These are phyloP conservation scores for Carex pumila DNA, from an alignment of 176 grass and related monocot genomes.

Conservation along the genomic window DNA sequence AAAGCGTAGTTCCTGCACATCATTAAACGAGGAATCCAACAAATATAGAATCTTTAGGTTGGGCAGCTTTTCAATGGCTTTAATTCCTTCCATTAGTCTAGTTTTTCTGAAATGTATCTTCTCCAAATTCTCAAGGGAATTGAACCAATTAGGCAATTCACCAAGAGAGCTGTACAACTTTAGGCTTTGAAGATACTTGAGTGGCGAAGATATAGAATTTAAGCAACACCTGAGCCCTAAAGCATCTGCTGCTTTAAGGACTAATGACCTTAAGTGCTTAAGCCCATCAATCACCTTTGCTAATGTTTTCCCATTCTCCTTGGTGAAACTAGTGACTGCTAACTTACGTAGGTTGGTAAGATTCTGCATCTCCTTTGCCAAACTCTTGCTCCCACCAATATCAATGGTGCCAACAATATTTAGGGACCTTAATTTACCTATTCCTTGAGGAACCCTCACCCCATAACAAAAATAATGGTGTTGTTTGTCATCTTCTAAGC, in stretches of 20 bases:
- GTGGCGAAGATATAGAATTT: background rate
- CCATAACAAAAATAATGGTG: background rate
- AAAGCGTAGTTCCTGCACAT: too few relatives aligned
- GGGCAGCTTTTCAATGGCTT: background rate
- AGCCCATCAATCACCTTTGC: background rate
- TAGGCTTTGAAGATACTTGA: background rate
- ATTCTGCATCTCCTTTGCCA: background rate
- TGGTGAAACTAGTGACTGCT: background rate
- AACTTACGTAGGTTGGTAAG: background rate
- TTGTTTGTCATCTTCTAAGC: too few relatives aligned
- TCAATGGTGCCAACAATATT: background rate
- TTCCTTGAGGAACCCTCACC: background rate
- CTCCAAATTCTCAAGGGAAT: background rate
- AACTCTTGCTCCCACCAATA: background rate
- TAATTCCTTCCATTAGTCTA: background rate
- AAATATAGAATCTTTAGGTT: background rate
- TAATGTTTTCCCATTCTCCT: background rate
- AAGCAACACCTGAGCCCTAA: background rate
- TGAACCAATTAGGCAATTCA: slow-evolving; percentile 5
- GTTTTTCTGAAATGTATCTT: slow-evolving; percentile 6
- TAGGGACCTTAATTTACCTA: background rate
- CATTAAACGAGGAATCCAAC: background rate
- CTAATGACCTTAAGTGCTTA: background rate
- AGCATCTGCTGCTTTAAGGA: background rate
- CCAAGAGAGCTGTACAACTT: background rate